Base-by-base conservation (phyloP, 805 yeast species). In the Sugiyamaella valdiviana region DNA sequence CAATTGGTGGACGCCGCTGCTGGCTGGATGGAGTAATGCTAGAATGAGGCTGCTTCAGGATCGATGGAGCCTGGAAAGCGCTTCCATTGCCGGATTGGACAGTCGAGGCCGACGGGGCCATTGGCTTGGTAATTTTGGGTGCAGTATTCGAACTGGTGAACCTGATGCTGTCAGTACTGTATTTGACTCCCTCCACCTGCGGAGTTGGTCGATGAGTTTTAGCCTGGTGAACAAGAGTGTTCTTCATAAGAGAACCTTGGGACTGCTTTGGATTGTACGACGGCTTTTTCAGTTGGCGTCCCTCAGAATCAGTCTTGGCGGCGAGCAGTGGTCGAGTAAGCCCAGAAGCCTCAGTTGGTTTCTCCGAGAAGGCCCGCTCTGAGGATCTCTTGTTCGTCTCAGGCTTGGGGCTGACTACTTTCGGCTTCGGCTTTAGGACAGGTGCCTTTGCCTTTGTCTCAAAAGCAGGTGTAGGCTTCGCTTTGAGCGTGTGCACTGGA, bases 191-290 rank as follows among this genome's bases (percentile, higher is more conserved):
- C 6, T 61, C 68, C 9, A 65, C 65, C 17, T 51, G 52, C 3
- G 68, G 65, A 1, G 51, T 48, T 7, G 14, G n/a, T 14, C 23
- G 26, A 36, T n/a, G 36, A 15, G 44, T 35, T 36, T 64, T 61
- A 1, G 69, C 68, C 49, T 64, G 61, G 36, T 66, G 68, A 21
- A 62, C 26, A 6, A 65, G 60, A 0, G 71, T 65, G 1, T 66
- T 58, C 51, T 63, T 68, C 65, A 67, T 61, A 44, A 68, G 56
- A 56, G 57, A 35, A 57, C 60, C 16, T 56, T 51, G 23, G 36
- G 55, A 6, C 6, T 29, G 39, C 17, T n/a, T 20, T 20, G 60
- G 45, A n/a, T 40, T 42, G 48, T 47, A 19, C 3, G 42, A 39
- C 16, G 48, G 38, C 35, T 41, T 15, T 38, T 43, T n/a, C 32